Base-by-base conservation (phyloP, 1,284 basidiomycete genomes). In the Trametes pubescens region DNA sequence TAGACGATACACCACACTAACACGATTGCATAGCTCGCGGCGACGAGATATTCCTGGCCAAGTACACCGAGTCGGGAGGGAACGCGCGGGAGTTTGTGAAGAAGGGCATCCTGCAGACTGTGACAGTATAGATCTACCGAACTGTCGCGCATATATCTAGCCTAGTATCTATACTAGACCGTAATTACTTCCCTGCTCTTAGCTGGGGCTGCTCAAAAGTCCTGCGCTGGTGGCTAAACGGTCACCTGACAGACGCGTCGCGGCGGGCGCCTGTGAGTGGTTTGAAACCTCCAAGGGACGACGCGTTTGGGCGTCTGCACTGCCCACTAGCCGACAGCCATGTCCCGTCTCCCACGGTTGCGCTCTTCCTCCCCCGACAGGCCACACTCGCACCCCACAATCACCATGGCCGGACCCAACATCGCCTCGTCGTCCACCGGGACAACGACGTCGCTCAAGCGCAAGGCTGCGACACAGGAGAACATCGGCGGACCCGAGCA, bases 61-160 rank as follows among this genome's bases (percentile, higher is more conserved):
- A 92, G 75, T 93, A 90, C 69, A 84, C 85, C 2, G 90, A 92
- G 72, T 83, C 89, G 10, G 82, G 82, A 56, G 92, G 91, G 52
- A 93, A 93, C 73, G 81, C 91, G 24, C 81, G 90, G 61, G 85
- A 87, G 59, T 92, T 93, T 69, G 88, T 93, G 40, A 87, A 88
- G 86, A 88, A 86, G 65, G 91, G 91, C 2, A 68, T 93, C 37
- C 74, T 92, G 54, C 65, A 74, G 38, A 79, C 79, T 2, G 59
- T 65, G 5, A 61, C 65, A 4, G 57, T 69, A 58, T 69, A 64
- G 64, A 35, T 2, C 18, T 10, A 38, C 10, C 34, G 13, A 13
- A 13, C 13, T 21, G 1, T 21, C 34, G n/a, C 29, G 14, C 26
- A 18, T 64, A 61, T 53, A 64, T 35, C 49, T 57, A 59, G 22